phyloP scores from a whole-genome alignment of 306 rosid genomes.

The Pterocarpus santalinus region DNA sequence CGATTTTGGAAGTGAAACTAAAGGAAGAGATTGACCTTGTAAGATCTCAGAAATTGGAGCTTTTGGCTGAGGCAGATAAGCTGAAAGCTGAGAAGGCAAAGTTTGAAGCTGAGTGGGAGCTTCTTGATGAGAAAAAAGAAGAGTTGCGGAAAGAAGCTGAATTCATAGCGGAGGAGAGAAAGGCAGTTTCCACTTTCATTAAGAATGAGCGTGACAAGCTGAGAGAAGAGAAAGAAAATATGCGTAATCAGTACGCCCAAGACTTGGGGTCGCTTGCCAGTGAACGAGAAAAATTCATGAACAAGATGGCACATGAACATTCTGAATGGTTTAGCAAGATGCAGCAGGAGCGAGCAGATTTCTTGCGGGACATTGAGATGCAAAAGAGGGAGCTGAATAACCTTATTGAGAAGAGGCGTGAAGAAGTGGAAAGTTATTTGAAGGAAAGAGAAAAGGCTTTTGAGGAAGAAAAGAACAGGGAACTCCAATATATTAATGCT shows the following conservation, averaged over 20 bases:
- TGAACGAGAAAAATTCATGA: conserved; percentile 91
- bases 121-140: conserved; percentile 89
- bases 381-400: conserved; percentile 79
- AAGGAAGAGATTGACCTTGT: conserved; percentile 93
- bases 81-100: conserved; percentile 85
- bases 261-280: conserved; percentile 70
- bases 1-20: conserved; percentile 79
- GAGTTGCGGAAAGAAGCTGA: conserved; percentile 77
- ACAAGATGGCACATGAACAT: conserved; percentile 81
- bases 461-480: conserved; percentile 82
- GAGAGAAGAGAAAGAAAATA: conserved; percentile 70
- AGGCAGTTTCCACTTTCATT: conserved; percentile 69
- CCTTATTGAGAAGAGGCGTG: conserved; percentile 87
- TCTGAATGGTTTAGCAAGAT: conserved; percentile 88
- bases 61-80: conserved; percentile 79
- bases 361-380: conserved; percentile 79
- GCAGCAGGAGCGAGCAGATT: conserved; percentile 88
- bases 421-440: conserved; percentile 86
- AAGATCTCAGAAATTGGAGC: conserved; percentile 79
- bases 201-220: conserved; percentile 82
- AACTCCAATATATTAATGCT: conserved; percentile 64
- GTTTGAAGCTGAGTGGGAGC: conserved; percentile 97
- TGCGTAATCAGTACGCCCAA: conserved; percentile 71
- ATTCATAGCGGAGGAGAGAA: conserved; percentile 72
- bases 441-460: conserved; percentile 74